A percentile compares a stretch with the other conserved stretches of the same genome.
Conservation (phyloP, 1,139 yeast genomes). For the Zygosaccharomyces sapae region DNA sequence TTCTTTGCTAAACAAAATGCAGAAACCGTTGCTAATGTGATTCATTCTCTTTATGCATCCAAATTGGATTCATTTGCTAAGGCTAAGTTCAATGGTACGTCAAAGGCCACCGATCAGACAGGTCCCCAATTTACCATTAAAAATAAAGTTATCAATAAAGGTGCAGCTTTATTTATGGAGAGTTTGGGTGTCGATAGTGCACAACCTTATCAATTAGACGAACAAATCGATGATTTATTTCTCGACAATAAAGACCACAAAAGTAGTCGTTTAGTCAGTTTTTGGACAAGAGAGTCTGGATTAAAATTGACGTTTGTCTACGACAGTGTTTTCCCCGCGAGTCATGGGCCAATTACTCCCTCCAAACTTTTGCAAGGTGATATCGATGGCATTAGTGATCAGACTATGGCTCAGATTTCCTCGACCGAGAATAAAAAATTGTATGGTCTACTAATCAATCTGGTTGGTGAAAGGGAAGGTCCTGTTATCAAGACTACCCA, state of each 20-base stretch:
- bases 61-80: slow-evolving; percentile 83
- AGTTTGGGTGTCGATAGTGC: slow-evolving; percentile 31
- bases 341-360: slow-evolving; percentile 39
- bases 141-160: slow-evolving; percentile 42
- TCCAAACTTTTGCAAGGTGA: slow-evolving; percentile 39
- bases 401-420: slow-evolving; percentile 73
- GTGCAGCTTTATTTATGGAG: slow-evolving; percentile 90
- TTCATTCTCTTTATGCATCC: slow-evolving; percentile 84
- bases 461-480: slow-evolving; percentile 75
- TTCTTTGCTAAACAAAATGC: slow-evolving; percentile 86
- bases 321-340: slow-evolving; percentile 56
- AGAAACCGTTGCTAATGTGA: slow-evolving; percentile 72
- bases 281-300: slow-evolving; percentile 61
- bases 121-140: slow-evolving; percentile 22
- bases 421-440: slow-evolving; percentile 73
- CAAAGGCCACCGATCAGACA: slow-evolving; percentile 12
- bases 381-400: slow-evolving; percentile 68
- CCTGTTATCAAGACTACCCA: slow-evolving; percentile 83
- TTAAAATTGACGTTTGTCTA: slow-evolving; percentile 83
- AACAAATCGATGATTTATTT: slow-evolving; percentile 75
- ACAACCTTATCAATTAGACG: slow-evolving; percentile 48
- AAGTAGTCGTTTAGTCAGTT: slow-evolving; percentile 76
- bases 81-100: slow-evolving; percentile 41
- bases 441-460: slow-evolving; percentile 66
- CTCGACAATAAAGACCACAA: slow-evolving; percentile 45